These are phyloP conservation scores for Eustoma russellianum DNA, from an alignment of 257 asterid species.

Conservation along the genomic window DNA sequence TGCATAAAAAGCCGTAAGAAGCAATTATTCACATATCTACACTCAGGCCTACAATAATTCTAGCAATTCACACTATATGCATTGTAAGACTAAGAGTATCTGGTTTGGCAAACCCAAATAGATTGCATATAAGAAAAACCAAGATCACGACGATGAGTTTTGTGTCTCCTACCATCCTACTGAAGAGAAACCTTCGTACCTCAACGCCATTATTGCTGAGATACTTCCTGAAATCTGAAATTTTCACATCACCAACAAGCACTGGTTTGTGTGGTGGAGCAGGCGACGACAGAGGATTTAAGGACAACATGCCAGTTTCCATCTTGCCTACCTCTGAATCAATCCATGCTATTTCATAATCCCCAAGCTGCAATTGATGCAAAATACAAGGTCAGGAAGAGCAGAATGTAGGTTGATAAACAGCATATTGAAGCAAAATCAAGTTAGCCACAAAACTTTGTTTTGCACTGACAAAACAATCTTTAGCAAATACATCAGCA, in stretches of 20 bases:
- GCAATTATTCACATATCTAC: no score
- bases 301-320: conserved; percentile 54
- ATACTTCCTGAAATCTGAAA: conserved; percentile 97
- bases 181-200: conserved; percentile 28
- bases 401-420: not conserved
- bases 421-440: not conserved
- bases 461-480: no score
- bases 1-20: no score
- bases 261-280: conserved; percentile 87
- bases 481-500: not conserved
- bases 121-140: not conserved
- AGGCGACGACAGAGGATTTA: conserved; percentile 65
- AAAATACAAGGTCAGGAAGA: conserved; percentile 1
- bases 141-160: not conserved
- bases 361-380: conserved; percentile 66
- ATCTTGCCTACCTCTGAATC: conserved; percentile 91
- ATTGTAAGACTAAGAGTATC: not conserved
- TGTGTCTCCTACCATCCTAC: not conserved
- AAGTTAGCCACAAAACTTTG: no score
- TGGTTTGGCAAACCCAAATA: not conserved
- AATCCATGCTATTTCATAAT: conserved; percentile 92
- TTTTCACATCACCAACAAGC: conserved; percentile 87
- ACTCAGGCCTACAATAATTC: not conserved
- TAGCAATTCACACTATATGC: not conserved
- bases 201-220: conserved; percentile 89